These are phyloP conservation scores for Lodderomyces pseudojiufengensis DNA, from an alignment of 1,139 yeast species.

Conservation along the genomic window DNA sequence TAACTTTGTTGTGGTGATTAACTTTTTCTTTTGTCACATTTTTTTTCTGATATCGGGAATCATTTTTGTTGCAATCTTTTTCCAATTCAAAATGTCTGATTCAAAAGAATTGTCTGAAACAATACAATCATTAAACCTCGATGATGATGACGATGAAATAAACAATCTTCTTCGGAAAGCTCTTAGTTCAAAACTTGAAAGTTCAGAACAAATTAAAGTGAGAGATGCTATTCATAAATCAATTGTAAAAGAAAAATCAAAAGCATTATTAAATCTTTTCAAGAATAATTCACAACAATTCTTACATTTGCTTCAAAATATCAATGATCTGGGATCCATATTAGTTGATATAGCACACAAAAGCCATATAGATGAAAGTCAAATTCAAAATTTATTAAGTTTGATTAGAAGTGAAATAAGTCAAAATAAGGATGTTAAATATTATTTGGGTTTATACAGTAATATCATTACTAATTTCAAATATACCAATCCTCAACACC, in stretches of 20 bases:
- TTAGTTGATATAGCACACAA: slow-evolving; percentile 1
- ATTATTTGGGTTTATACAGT: slow-evolving; percentile 15
- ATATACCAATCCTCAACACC: slow-evolving; percentile 20
- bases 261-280: slow-evolving; percentile 17
- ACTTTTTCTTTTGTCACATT: not conserved
- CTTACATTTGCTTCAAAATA: slow-evolving; percentile 15
- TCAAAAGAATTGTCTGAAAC: too few species aligned
- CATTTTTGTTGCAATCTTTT: too few species aligned
- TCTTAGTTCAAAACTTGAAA: too few species aligned
- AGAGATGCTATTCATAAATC: too few species aligned
- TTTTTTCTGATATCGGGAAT: not conserved
- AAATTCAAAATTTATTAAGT: slow-evolving; percentile 15
- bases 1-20: not conserved
- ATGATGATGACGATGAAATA: not conserved
- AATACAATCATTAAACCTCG: too few species aligned
- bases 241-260: too few species aligned
- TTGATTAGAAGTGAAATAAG: slow-evolving; percentile 14
- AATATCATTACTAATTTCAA: slow-evolving; percentile 17
- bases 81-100: too few species aligned
- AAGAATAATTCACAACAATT: slow-evolving; percentile 19
- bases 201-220: too few species aligned
- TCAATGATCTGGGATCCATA: slow-evolving; percentile 19
- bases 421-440: slow-evolving; percentile 4
- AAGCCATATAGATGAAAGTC: not conserved
- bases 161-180: not conserved